phyloP scores from a whole-genome alignment of 306 rosid genomes.

The Vicia faba region DNA sequence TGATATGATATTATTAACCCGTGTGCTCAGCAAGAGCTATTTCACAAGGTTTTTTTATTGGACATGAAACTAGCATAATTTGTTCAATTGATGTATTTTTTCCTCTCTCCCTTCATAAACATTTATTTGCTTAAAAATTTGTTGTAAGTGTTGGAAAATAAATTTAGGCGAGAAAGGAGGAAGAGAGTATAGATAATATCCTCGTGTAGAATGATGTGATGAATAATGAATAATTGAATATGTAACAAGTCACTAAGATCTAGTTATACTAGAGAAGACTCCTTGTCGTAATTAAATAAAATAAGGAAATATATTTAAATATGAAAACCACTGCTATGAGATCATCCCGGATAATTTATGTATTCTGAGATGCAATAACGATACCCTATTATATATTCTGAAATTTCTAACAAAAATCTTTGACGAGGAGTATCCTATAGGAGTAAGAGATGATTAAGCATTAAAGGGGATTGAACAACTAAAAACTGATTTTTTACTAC shows the following conservation, averaged over 20 bases:
- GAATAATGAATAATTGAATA: too few relatives aligned
- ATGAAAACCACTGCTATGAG: background rate
- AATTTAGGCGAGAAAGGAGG: slow-evolving; percentile 11
- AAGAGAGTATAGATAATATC: slow-evolving; percentile 8
- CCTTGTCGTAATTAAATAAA: slow-evolving; percentile 5
- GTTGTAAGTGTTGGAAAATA: slow-evolving; percentile 1
- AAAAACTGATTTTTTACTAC: slow-evolving; percentile 14
- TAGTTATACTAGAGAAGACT: background rate
- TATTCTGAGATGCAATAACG: background rate
- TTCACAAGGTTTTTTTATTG: slow-evolving; percentile 14
- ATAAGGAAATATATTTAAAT: background rate
- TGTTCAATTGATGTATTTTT: background rate
- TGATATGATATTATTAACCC: slow-evolving; percentile 2
- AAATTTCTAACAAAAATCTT: slow-evolving; percentile 11
- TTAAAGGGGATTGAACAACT: background rate
- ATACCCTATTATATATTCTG: background rate
- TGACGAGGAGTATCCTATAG: background rate
- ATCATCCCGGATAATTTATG: slow-evolving; percentile 10
- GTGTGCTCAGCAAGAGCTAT: slow-evolving; percentile 13
- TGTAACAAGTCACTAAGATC: background rate
- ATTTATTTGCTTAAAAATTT: slow-evolving; percentile 20
- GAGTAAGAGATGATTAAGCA: background rate
- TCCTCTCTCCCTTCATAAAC: slow-evolving; percentile 1
- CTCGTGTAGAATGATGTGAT: slow-evolving; percentile 11
- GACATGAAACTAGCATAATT: slow-evolving; percentile 9